Evolutionary conservation across 2,329 filamentous ascomycete species (phyloP), one percentile per base, ranked within the genome.

Genomic region (Ustilaginoidea virens): DNA sequence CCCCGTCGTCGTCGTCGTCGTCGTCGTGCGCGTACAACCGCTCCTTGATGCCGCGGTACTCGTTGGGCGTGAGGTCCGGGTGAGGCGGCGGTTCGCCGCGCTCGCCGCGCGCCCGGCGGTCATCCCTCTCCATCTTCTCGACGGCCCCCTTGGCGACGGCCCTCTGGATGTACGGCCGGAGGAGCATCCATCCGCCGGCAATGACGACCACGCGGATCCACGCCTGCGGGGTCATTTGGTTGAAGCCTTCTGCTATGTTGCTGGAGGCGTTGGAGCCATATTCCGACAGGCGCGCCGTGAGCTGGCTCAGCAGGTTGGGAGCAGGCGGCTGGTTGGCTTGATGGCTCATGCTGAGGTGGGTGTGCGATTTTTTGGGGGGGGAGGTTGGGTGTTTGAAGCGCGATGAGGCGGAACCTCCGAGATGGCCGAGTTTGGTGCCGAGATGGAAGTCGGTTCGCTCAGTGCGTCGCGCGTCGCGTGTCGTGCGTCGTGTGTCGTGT

Each of bases 81-180:
- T 39, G 28, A n/a, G 33, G 25, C 19, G 33, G 23, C 13, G 21
- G n/a, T n/a, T n/a, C 25, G 20, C 14, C 26, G 10, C 28, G 25
- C n/a, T 34, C 29, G 20, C 20, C 30, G 16, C 33, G 33, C 8
- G 66, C 46, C 15, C 55, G 56, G 29, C 47, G 53, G 7, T 62
- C 60, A 36, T 69, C 63, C 43, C 74, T 62, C 42, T 75, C 72
- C 45, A 79, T 61, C 46, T 75, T 62, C 43, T 64, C 64, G 48
- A 74, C 68, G 45, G 80, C 72, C 37, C 64, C 53, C 42, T 68
- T 70, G 35, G 64, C 69, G 41, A 72, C 73, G 21, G 72, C 52
- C 45, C 76, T 77, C 44, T 86, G 63, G 29, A 86, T 51, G 48
- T 82, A 83, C 0, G 80, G 80, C 1, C 82, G 73, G 15, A 83